These are phyloP conservation scores for Diaporthe humulicola DNA, from an alignment of 2,329 filamentous ascomycete species.

Conservation along the genomic window DNA sequence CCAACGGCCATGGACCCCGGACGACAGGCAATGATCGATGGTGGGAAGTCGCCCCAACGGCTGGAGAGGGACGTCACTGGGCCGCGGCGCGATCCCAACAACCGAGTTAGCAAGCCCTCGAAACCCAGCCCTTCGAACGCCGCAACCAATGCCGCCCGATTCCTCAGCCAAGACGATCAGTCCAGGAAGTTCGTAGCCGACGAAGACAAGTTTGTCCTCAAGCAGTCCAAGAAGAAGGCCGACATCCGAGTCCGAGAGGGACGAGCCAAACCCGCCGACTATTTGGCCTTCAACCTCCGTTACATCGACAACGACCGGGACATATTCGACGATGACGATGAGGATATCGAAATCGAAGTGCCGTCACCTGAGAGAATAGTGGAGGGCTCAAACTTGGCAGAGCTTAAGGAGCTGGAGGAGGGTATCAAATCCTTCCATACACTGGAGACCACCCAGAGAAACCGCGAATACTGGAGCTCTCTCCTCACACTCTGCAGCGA, in stretches of 20 bases:
- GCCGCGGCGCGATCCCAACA: constrained; percentile 67
- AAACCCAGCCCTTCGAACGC: constrained; percentile 48
- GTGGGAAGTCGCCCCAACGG: constrained; percentile 54
- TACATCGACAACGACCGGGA: constrained; percentile 89
- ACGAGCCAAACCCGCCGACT: constrained; percentile 92
- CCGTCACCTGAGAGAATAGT: constrained; percentile 87
- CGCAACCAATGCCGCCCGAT: constrained; percentile 52
- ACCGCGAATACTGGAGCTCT: constrained; percentile 93
- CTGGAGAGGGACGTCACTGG: constrained; percentile 63
- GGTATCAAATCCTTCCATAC: constrained; percentile 86
- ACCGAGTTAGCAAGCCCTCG: constrained; percentile 68
- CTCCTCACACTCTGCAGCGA: constrained; percentile 88
- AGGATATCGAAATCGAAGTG: constrained; percentile 79
- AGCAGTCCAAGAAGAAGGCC: constrained; percentile 98
- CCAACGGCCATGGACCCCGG: constrained; percentile 64
- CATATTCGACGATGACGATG: constrained; percentile 86
- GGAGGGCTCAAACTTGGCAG: constrained; percentile 74
- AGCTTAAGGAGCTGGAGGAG: constrained; percentile 82
- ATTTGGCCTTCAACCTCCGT: constrained; percentile 89
- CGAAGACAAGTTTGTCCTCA: constrained; percentile 95
- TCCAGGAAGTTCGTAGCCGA: constrained; percentile 89
- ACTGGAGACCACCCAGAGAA: constrained; percentile 82
- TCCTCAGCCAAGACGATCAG: constrained; percentile 81
- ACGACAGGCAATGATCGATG: constrained; percentile 67
- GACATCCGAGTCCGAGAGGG: constrained; percentile 93